Percentiles rank a stretch among this genome's conserved stretches.
Evolutionary conservation across 441 rosid species (phyloP).

Genomic region (Pelargonium citronellum): DNA sequence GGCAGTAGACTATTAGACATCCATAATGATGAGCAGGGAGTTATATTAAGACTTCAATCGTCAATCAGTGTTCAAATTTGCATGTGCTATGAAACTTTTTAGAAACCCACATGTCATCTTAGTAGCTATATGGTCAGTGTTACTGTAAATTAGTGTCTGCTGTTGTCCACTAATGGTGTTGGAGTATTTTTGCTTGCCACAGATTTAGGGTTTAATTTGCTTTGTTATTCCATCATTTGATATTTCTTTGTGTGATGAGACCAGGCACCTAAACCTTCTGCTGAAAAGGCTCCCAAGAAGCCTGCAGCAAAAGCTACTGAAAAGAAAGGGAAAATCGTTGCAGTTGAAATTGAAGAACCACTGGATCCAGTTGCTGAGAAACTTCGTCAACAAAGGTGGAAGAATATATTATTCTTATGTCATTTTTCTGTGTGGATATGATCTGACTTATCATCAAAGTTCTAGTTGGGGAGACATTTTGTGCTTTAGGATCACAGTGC

Average conservation of each 20-base stretch:
- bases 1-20: too few species aligned
- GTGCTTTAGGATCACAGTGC: background rate
- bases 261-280: slow-evolving; percentile 47
- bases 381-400: slow-evolving; percentile 74
- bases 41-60: too few species aligned
- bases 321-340: slow-evolving; percentile 48
- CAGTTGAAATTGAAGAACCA: slow-evolving; percentile 35
- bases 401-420: background rate
- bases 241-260: background rate
- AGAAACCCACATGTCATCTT: too few species aligned
- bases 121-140: too few species aligned
- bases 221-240: too few species aligned
- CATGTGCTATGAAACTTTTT: too few species aligned
- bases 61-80: too few species aligned
- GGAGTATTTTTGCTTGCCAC: too few species aligned
- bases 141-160: background rate
- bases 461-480: background rate
- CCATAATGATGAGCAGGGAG: too few species aligned
- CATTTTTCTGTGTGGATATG: background rate
- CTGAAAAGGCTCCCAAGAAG: slow-evolving; percentile 45
- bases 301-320: slow-evolving; percentile 38
- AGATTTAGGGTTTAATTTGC: too few species aligned
- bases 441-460: background rate
- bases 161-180: background rate
- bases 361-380: slow-evolving; percentile 71